Evolutionary conservation across 805 yeast species (phyloP), one percentile per base, ranked within the genome.

Genomic region (Tetrapisispora iriomotensis): DNA sequence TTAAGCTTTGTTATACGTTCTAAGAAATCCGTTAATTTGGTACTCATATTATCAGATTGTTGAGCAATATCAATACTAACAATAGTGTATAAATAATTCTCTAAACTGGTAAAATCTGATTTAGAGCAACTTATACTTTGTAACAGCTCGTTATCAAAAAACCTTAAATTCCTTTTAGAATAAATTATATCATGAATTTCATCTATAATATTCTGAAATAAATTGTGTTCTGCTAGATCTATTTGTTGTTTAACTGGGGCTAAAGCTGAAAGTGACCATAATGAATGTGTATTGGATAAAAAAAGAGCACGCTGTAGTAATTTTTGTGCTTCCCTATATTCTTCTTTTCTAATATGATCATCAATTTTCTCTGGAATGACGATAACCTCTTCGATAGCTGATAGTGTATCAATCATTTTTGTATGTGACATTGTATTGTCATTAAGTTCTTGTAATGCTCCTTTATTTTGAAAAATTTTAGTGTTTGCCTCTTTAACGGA

Each of bases 141-240:
- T n/a, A 51, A 36, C 4, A 59, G 56, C 33, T 52, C 46, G 12
- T 49, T 46, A 28, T 56, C 51, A 13, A 42, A 17, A 27, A 22
- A 12, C 20, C 21, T 18, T 5, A 24, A 14, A 9, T 43, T 44
- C 14, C 57, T 63, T 48, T 75, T 77, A 30, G 81, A 64, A 50
- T 79, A 84, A n/a, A 83, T 64, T 40, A 83, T 79, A 34, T 69
- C 71, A 42, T 75, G 78, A 30, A 86, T 62, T 51, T 87, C 95
- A 45, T 83, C 94, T n/a, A 83, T 65, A 15, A 88, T 65, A 45
- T 75, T 74, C 34, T 79, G 86, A 50, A 81, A 79, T 22, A 88
- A 62, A 30, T 72, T 70, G 41, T 74, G 75, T 13, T 73, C 69
- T 45, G 79, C 87, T 3, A 64, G 53, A 36, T 74, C 73, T 14